A percentile compares a stretch with the other conserved stretches of the same genome.
phyloP scores from a whole-genome alignment of 345 rosid genomes.

The Dipteronia dyeriana region DNA sequence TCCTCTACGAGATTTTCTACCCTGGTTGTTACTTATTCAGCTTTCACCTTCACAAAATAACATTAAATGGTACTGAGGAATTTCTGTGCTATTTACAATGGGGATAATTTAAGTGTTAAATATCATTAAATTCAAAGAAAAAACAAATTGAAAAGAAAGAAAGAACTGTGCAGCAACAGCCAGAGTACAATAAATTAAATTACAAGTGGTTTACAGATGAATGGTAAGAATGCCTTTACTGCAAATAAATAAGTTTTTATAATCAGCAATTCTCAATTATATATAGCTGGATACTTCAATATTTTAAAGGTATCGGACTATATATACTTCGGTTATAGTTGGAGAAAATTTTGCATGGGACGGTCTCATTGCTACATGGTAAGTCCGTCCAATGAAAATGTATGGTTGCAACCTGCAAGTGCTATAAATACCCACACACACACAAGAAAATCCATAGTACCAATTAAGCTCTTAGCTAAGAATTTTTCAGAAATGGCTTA shows the following conservation, averaged over 20 bases:
- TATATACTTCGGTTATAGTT: too few species aligned
- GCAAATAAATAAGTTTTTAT: not conserved
- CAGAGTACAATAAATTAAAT: not conserved
- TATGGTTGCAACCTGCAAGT: not conserved
- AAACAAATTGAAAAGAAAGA: not conserved
- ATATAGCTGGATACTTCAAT: too few species aligned
- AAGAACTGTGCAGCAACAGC: slow-evolving; percentile 3
- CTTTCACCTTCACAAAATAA: slow-evolving; percentile 69
- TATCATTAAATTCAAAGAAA: not conserved
- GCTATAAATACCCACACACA: slow-evolving; percentile 2
- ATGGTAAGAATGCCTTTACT: not conserved
- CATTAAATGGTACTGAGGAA: slow-evolving; percentile 6
- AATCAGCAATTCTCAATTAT: not conserved
- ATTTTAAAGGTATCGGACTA: too few species aligned
- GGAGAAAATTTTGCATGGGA: too few species aligned
- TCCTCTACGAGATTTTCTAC: slow-evolving; percentile 84
- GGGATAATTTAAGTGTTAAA: not conserved
- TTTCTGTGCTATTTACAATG: not conserved
- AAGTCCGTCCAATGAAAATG: too few species aligned
- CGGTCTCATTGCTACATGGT: too few species aligned
- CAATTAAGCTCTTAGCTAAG: not conserved
- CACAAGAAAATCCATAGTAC: not conserved
- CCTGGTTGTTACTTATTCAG: slow-evolving; percentile 79
- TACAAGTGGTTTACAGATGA: not conserved
- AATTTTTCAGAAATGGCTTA: slow-evolving; percentile 20